These are phyloP conservation scores for Mortierella antarctica DNA, from an alignment of 192 early-diverging fungal species.

Conservation along the genomic window DNA sequence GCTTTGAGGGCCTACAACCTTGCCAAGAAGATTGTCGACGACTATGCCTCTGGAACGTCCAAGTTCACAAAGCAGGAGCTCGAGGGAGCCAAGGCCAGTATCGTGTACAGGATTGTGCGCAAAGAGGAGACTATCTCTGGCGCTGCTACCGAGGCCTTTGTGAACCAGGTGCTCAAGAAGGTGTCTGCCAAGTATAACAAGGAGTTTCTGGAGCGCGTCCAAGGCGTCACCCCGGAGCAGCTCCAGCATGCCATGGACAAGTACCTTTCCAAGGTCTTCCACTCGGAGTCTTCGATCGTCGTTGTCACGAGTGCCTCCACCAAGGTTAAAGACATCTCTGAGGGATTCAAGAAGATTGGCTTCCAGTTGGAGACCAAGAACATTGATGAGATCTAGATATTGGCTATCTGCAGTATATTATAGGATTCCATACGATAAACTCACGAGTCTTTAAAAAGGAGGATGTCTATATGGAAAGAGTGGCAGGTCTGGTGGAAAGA, in stretches of 20 bases:
- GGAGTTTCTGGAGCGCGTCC: slow-evolving; percentile 62
- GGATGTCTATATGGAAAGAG: slow-evolving; percentile 8
- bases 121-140: slow-evolving; percentile 52
- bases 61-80: slow-evolving; percentile 58
- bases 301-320: slow-evolving; percentile 60
- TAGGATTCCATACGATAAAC: too few species aligned
- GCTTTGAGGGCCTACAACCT: slow-evolving; percentile 64
- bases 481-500: slow-evolving; percentile 41
- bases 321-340: slow-evolving; percentile 64
- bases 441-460: background rate
- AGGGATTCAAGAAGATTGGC: slow-evolving; percentile 59
- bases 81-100: slow-evolving; percentile 69
- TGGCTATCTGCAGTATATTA: background rate
- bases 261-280: slow-evolving; percentile 64
- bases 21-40: slow-evolving; percentile 60
- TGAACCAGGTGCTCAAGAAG: slow-evolving; percentile 62
- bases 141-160: slow-evolving; percentile 61
- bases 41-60: slow-evolving; percentile 59
- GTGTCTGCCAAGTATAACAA: slow-evolving; percentile 59
- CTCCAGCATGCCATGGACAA: slow-evolving; percentile 58
- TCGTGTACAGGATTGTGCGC: slow-evolving; percentile 63
- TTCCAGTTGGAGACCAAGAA: slow-evolving; percentile 59
- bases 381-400: slow-evolving; percentile 61
- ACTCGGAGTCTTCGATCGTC: slow-evolving; percentile 58
- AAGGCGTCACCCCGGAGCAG: slow-evolving; percentile 59